phyloP scores from a whole-genome alignment of 257 asterid species.

The Fraxinus excelsior region DNA sequence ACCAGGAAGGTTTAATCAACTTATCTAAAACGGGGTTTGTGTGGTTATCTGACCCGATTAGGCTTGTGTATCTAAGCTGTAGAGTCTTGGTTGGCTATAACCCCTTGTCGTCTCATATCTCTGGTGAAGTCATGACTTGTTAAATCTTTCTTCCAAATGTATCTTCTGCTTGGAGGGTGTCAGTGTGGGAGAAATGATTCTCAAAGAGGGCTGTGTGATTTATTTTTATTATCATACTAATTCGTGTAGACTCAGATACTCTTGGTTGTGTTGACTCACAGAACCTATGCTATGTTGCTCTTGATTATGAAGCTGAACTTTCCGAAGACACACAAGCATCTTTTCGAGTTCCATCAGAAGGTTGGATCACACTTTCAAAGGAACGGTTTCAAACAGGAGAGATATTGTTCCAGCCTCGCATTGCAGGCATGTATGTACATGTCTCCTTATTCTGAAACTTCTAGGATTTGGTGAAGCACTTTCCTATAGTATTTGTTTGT shows the following conservation, averaged over 20 bases:
- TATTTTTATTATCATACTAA: neutral
- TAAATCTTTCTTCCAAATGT: neutral
- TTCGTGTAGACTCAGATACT: constrained; percentile 18
- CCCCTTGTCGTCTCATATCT: neutral
- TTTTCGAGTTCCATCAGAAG: constrained; percentile 61
- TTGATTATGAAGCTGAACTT: constrained; percentile 88
- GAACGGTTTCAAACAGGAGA: constrained; percentile 99
- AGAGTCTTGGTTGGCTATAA: neutral
- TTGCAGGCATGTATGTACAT: constrained; percentile 81
- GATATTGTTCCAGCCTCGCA: constrained; percentile 82
- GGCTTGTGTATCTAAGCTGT: neutral
- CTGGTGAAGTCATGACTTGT: neutral
- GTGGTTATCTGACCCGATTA: neutral
- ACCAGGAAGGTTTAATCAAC: too few species aligned
- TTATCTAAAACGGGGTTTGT: too few species aligned
- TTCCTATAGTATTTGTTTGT: neutral
- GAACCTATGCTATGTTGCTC: constrained; percentile 93
- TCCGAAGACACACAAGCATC: constrained; percentile 70
- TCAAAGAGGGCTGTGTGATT: constrained; percentile 7
- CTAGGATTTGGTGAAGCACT: constrained; percentile 19
- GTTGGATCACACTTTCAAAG: constrained; percentile 69
- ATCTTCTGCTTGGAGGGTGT: neutral
- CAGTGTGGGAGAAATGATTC: neutral
- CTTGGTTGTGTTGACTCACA: constrained; percentile 44
- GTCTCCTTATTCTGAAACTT: constrained; percentile 32